Conservation (phyloP, 805 yeast genomes). For the Saccharomycopsis amapae region DNA sequence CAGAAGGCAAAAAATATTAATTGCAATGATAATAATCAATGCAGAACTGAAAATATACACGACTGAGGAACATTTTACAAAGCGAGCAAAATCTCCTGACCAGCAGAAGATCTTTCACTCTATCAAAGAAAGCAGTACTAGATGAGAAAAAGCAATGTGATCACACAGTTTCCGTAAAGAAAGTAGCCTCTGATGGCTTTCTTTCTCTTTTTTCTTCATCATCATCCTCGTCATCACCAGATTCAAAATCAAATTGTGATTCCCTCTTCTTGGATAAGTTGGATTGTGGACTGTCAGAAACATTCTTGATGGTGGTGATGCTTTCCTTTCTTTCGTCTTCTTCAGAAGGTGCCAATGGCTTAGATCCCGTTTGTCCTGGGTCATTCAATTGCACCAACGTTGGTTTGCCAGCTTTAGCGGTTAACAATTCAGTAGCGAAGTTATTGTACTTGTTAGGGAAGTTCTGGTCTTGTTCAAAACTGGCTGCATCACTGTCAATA, state of each 20-base stretch:
- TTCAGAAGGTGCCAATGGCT: not conserved
- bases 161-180: constrained; percentile 15
- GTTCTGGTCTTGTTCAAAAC: constrained; percentile 19
- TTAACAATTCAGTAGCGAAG: constrained; percentile 20
- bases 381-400: constrained; percentile 8
- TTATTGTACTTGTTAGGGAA: constrained; percentile 21
- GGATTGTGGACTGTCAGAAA: not conserved
- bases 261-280: constrained; percentile 15
- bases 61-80: too few species aligned
- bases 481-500: constrained; percentile 21
- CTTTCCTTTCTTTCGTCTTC: constrained; percentile 13
- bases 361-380: not conserved
- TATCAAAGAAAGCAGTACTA: not conserved
- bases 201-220: constrained; percentile 6
- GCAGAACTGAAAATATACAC: too few species aligned
- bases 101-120: too few species aligned
- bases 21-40: too few species aligned
- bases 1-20: too few species aligned
- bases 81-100: too few species aligned
- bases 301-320: constrained; percentile 2
- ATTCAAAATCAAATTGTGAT: constrained; percentile 19
- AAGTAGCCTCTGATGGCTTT: constrained; percentile 17
- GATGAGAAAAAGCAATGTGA: not conserved
- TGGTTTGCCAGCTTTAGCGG: constrained; percentile 16
- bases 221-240: constrained; percentile 10